Conservation (phyloP, 352 stramenopile genomes). For the Detonula confervacea region DNA sequence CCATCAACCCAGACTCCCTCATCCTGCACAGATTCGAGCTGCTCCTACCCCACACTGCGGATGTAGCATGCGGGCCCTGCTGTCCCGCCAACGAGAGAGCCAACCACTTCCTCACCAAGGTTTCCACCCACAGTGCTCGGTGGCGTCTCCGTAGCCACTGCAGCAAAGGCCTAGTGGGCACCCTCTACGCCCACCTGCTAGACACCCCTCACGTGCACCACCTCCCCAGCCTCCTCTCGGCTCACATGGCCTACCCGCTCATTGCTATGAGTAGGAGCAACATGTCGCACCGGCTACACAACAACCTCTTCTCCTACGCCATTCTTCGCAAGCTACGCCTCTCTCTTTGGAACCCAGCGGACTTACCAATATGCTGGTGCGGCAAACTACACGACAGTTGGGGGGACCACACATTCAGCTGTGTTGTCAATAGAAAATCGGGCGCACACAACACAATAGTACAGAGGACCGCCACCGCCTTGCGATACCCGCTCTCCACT, state of each 20-base stretch:
- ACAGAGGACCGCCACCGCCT: neutral
- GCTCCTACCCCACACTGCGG: constrained; percentile 9
- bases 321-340: constrained; percentile 32
- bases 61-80: neutral
- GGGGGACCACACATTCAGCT: constrained; percentile 8
- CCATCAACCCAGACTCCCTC: constrained; percentile 4
- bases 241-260: constrained; percentile 33
- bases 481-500: constrained; percentile 11
- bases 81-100: neutral
- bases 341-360: neutral
- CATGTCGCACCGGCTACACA: neutral
- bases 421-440: constrained; percentile 9
- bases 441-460: constrained; percentile 19
- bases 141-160: neutral
- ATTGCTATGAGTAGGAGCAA: constrained; percentile 24
- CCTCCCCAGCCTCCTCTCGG: constrained; percentile 22
- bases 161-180: neutral
- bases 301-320: neutral
- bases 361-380: constrained; percentile 1
- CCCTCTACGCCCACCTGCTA: neutral
- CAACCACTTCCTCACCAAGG: neutral
- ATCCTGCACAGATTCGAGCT: constrained; percentile 17
- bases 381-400: constrained; percentile 4
- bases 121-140: constrained; percentile 11
- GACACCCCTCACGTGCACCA: neutral